Evolutionary conservation across 495 filamentous ascomycete species (phyloP).

Genomic region (Aspergillus ostianus): DNA sequence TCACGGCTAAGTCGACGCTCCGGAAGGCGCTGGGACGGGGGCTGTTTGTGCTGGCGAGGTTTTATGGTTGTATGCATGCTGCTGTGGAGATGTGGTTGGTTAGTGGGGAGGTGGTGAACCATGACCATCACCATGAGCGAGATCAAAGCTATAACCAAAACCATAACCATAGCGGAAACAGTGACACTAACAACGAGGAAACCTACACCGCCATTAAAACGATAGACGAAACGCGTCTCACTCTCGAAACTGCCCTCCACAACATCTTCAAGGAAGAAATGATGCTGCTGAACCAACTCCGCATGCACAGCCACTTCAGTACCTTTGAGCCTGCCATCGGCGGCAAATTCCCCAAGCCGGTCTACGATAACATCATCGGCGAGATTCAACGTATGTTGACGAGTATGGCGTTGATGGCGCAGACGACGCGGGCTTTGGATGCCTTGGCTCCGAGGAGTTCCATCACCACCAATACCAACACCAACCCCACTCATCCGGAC

Average conservation of each 20-base stretch:
- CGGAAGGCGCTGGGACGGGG: constrained; percentile 63
- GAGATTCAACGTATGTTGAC: constrained; percentile 51
- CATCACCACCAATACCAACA: no score
- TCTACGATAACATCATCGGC: constrained; percentile 33
- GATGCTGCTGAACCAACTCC: constrained; percentile 31
- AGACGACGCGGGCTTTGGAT: constrained; percentile 36
- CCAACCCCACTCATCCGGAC: no score
- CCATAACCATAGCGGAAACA: no score
- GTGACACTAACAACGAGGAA: no score
- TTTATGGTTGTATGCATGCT: constrained; percentile 66
- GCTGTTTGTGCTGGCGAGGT: constrained; percentile 70
- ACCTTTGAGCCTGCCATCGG: constrained; percentile 37
- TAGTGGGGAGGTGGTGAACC: no score
- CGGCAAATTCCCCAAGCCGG: constrained; percentile 35
- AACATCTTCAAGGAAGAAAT: constrained; percentile 36
- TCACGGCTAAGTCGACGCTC: constrained; percentile 66
- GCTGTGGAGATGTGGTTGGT: constrained; percentile 58
- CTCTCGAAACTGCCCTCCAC: constrained; percentile 23
- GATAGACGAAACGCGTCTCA: constrained; percentile 16
- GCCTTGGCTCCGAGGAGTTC: constrained; percentile 16
- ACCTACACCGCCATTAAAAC: no score
- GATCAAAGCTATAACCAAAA: no score
- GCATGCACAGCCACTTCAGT: constrained; percentile 34
- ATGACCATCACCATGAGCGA: no score
- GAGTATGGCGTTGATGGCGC: constrained; percentile 65